Evolutionary conservation across 352 stramenopile species (phyloP).

Genomic region (Pythium grandisporangium): DNA sequence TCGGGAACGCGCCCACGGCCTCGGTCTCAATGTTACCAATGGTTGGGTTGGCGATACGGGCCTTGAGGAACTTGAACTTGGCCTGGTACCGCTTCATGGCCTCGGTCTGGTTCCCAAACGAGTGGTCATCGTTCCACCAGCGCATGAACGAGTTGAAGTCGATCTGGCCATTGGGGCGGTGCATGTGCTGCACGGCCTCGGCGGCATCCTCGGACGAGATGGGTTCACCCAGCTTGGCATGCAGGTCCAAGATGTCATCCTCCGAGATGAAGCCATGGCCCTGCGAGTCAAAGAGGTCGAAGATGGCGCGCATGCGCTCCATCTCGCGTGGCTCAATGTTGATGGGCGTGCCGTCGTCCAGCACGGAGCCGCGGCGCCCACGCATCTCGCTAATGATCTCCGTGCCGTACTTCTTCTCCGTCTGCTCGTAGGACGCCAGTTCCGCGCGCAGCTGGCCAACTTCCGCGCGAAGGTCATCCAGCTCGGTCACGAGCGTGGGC

Average conservation of each 20-base stretch:
- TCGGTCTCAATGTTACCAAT: slow-evolving; percentile 76
- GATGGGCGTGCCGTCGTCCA: slow-evolving; percentile 73
- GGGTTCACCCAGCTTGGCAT: slow-evolving; percentile 75
- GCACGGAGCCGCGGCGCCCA: slow-evolving; percentile 47
- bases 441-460: slow-evolving; percentile 63
- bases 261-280: slow-evolving; percentile 72
- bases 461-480: slow-evolving; percentile 69
- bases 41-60: slow-evolving; percentile 73
- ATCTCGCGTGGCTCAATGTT: slow-evolving; percentile 76
- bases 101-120: slow-evolving; percentile 51
- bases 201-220: slow-evolving; percentile 66
- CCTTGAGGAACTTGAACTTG: slow-evolving; percentile 89
- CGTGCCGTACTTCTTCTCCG: slow-evolving; percentile 63
- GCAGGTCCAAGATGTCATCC: slow-evolving; percentile 68
- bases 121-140: slow-evolving; percentile 85
- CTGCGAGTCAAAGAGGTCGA: slow-evolving; percentile 76
- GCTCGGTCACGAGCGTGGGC: slow-evolving; percentile 45
- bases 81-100: slow-evolving; percentile 78
- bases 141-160: slow-evolving; percentile 86
- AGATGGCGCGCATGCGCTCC: slow-evolving; percentile 82
- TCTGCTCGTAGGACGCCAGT: slow-evolving; percentile 66
- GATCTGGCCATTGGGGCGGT: slow-evolving; percentile 50
- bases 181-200: slow-evolving; percentile 67
- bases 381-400: slow-evolving; percentile 42
- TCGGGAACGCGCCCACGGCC: slow-evolving; percentile 70